Conservation (phyloP, 2,329 filamentous ascomycete species). For the Xylariaceae sp. region DNA sequence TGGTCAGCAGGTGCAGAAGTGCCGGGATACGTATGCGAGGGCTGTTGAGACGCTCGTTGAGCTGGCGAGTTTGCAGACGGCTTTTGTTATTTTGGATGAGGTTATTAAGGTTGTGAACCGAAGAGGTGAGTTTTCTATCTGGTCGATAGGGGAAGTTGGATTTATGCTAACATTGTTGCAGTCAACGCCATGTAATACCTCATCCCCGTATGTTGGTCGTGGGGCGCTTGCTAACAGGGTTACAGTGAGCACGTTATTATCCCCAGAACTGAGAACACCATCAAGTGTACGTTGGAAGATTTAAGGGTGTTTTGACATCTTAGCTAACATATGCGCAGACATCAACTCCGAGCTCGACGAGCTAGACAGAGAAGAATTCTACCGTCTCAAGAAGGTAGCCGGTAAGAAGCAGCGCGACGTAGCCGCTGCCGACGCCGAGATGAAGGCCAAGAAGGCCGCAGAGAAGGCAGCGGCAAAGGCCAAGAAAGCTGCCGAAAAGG, state of each 20-base stretch:
- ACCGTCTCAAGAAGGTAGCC: slow-evolving; percentile 90
- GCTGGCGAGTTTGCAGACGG: slow-evolving; percentile 91
- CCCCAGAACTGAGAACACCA: slow-evolving; percentile 97
- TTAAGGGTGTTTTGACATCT: background rate
- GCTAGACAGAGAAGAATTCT: slow-evolving; percentile 96
- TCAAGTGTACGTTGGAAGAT: slow-evolving; percentile 77
- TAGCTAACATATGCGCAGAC: slow-evolving; percentile 43
- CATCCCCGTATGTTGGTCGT: background rate
- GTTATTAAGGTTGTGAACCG: slow-evolving; percentile 99
- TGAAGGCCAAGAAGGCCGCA: slow-evolving; percentile 65
- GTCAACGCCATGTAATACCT: slow-evolving; percentile 79
- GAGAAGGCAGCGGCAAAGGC: slow-evolving; percentile 1
- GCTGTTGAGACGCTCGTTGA: slow-evolving; percentile 96
- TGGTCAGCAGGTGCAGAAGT: slow-evolving; percentile 92
- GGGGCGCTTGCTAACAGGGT: slow-evolving; percentile 21
- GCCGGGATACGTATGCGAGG: slow-evolving; percentile 89
- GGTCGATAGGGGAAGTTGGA: background rate
- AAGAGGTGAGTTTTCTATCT: slow-evolving; percentile 56
- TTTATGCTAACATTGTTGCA: slow-evolving; percentile 35
- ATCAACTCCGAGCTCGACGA: slow-evolving; percentile 99
- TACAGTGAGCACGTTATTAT: slow-evolving; percentile 86
- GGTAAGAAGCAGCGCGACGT: slow-evolving; percentile 77
- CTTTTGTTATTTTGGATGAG: slow-evolving; percentile 95
- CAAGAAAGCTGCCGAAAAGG: slow-evolving; percentile 42
- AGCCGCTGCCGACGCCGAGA: slow-evolving; percentile 65